Evolutionary conservation across 345 rosid species (phyloP), one percentile per base, ranked within the genome.

Genomic region (Eucalyptus shirleyi): DNA sequence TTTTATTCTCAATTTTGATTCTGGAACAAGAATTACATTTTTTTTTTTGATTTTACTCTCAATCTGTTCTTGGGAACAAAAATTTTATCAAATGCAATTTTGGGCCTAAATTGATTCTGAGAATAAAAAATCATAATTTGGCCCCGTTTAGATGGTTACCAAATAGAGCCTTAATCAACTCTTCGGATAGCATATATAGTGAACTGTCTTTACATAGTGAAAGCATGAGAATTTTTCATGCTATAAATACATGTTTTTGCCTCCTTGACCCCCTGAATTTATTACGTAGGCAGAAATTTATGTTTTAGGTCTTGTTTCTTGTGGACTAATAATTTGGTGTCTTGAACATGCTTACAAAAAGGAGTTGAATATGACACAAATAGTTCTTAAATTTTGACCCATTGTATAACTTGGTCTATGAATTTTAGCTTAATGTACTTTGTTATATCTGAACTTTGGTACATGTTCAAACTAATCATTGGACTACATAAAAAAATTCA

Each of bases 391-490:
- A 2, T 56, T 56, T 10, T 56, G 62, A 56, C 2, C 10, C 13
- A 24, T 0, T 23, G 6, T 0, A 56, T 1, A 24, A 56, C 0
- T 3, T 23, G 13, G 30, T 56, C 12, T 5, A 0, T 56, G 13
- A 56, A 9, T 9, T 2, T 56, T 56, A 56, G 62, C 12, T 2
- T 56, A 21, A 56, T 56, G 13, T 56, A 24, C 13, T 0, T 9
- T 10, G 30, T 56, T 56, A 24, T 56, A 1, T 56, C 0, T 9
- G 13, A 56, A 56, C 3, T 56, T 56, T 56, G 30, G 30, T 56
- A 56, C 30, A 56, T 24, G 13, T 56, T 56, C 2, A 56, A 24
- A 56, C 62, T 24, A 56, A 26, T 56, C 13, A 9, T 24, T 24
- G 13, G 6, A 56, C 3, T 56, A 2, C 1, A 0, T 23, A 8